These are phyloP conservation scores for Fusarium papillatum DNA, from an alignment of 2,329 filamentous ascomycete species.

Conservation along the genomic window DNA sequence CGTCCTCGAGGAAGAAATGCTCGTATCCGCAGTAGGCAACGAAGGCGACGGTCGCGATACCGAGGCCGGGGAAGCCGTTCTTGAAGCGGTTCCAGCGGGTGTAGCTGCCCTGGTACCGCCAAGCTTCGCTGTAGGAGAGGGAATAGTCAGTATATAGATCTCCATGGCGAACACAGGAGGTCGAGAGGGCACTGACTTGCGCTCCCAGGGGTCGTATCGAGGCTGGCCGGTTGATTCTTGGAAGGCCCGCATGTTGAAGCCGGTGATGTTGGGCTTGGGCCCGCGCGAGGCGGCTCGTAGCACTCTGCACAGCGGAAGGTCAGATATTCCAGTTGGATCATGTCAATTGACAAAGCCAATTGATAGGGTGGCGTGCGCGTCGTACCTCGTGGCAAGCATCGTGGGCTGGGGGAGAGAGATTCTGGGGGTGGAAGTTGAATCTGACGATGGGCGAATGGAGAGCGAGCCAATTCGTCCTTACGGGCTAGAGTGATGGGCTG, in stretches of 20 bases:
- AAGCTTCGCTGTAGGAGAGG: constrained; percentile 80
- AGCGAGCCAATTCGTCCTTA: constrained; percentile 45
- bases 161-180: neutral
- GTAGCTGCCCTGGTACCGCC: constrained; percentile 94
- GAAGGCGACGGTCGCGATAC: constrained; percentile 93
- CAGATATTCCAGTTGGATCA: constrained; percentile 21
- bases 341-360: constrained; percentile 15
- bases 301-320: constrained; percentile 48
- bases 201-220: constrained; percentile 77
- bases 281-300: constrained; percentile 65
- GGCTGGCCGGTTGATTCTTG: constrained; percentile 76
- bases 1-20: constrained; percentile 85
- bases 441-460: constrained; percentile 48
- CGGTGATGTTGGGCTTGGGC: constrained; percentile 83
- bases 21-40: constrained; percentile 91
- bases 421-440: constrained; percentile 40
- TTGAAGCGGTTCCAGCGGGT: constrained; percentile 92
- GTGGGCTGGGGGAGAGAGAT: constrained; percentile 41
- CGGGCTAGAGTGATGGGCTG: constrained; percentile 22
- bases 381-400: constrained; percentile 57
- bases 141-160: constrained; percentile 17
- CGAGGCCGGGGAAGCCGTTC: constrained; percentile 88
- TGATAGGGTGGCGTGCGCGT: constrained; percentile 11
- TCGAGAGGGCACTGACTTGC: constrained; percentile 63
- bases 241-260: constrained; percentile 90